Conservation (phyloP, 2,329 filamentous ascomycete species). For the Alternaria novae-zelandiae region DNA sequence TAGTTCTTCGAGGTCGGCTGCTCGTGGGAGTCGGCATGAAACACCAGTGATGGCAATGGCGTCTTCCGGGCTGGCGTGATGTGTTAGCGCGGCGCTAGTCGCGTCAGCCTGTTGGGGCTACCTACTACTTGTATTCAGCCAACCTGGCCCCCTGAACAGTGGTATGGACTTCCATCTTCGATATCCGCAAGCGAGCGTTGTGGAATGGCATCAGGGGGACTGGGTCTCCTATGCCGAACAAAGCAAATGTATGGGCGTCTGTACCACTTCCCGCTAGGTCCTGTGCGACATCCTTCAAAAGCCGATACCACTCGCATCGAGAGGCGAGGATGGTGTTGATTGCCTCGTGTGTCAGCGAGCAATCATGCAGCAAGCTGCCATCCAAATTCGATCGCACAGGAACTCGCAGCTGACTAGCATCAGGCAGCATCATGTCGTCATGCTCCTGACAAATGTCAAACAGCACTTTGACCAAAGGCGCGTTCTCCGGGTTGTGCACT, state of each 20-base stretch:
- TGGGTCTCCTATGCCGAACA: conserved; percentile 31
- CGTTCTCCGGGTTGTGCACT: conserved; percentile 31
- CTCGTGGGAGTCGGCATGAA: conserved; percentile 15
- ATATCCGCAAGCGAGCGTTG: conserved; percentile 10
- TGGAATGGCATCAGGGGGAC: conserved; percentile 25
- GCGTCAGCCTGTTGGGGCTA: neutral
- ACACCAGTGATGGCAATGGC: conserved; percentile 17
- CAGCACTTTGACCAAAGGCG: conserved; percentile 20
- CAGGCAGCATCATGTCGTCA: conserved; percentile 15
- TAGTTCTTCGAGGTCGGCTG: conserved; percentile 19
- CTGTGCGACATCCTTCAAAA: conserved; percentile 21
- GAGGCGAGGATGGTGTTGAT: conserved; percentile 26
- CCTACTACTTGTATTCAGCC: conserved; percentile 11
- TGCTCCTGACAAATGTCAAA: conserved; percentile 7
- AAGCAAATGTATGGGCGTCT: conserved; percentile 20
- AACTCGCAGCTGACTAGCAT: conserved; percentile 14
- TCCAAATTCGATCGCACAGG: conserved; percentile 23
- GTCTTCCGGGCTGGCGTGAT: conserved; percentile 3
- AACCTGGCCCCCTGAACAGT: conserved; percentile 6
- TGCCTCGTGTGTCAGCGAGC: conserved; percentile 15
- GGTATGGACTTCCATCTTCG: conserved; percentile 16
- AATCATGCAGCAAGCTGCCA: conserved; percentile 2
- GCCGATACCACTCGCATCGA: conserved; percentile 28
- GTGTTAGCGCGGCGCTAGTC: conserved; percentile 1
- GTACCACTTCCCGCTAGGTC: conserved; percentile 12